Conservation (phyloP, 2,329 filamentous ascomycete species). For the Fusarium fujikuroi region DNA sequence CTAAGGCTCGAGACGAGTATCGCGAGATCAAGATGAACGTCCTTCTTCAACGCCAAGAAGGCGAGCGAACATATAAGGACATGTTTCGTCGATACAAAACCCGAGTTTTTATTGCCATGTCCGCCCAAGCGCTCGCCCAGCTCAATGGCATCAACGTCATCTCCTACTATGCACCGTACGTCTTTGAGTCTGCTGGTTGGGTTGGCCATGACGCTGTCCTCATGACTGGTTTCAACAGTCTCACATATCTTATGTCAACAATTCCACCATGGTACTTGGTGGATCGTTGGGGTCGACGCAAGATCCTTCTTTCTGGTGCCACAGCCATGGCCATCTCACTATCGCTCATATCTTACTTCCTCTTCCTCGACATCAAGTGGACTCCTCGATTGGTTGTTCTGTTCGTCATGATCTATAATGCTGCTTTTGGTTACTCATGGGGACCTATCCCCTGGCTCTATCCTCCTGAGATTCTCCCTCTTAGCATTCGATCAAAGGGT, state of each 20-base stretch:
- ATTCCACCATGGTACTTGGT: slow-evolving; percentile 98
- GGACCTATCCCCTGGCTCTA: slow-evolving; percentile 98
- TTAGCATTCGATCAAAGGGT: slow-evolving; percentile 97
- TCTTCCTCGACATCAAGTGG: slow-evolving; percentile 81
- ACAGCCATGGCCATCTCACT: slow-evolving; percentile 89
- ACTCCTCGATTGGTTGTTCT: slow-evolving; percentile 89
- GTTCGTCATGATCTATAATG: slow-evolving; percentile 99
- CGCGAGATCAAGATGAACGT: slow-evolving; percentile 99
- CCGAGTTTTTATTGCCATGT: slow-evolving; percentile 98
- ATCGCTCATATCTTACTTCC: slow-evolving; percentile 93
- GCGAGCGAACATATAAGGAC: slow-evolving; percentile 87
- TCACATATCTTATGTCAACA: slow-evolving; percentile 89
- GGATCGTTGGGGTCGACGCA: slow-evolving; percentile 87
- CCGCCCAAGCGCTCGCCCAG: slow-evolving; percentile 93
- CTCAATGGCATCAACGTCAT: slow-evolving; percentile 99
- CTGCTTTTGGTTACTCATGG: slow-evolving; percentile 94
- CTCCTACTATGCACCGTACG: slow-evolving; percentile 96
- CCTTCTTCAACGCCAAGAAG: slow-evolving; percentile 90
- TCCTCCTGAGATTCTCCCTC: slow-evolving; percentile 95
- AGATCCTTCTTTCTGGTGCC: slow-evolving; percentile 90
- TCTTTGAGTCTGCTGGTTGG: slow-evolving; percentile 98
- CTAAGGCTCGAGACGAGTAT: slow-evolving; percentile 93
- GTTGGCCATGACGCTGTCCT: slow-evolving; percentile 87
- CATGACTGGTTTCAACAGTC: slow-evolving; percentile 96
- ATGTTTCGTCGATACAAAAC: slow-evolving; percentile 96